A percentile compares a stretch with the other conserved stretches of the same genome.
Conservation (phyloP, 2,329 filamentous ascomycete genomes). For the Aspergillus fumigatiaffinis region DNA sequence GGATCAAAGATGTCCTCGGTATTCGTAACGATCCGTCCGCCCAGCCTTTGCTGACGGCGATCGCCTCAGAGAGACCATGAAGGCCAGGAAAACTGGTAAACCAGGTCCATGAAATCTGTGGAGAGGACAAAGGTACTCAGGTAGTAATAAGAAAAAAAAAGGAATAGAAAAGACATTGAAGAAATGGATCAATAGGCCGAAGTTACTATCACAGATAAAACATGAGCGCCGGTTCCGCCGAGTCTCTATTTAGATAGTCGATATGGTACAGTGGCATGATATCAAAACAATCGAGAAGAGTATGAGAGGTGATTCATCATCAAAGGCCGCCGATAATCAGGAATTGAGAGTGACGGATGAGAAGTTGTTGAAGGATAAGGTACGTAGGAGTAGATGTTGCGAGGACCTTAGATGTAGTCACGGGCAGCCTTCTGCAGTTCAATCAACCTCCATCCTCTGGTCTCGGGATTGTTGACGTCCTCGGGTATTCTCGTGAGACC, state of each 20-base stretch:
- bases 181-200: conserved; percentile 9
- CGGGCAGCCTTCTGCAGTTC: conserved; percentile 97
- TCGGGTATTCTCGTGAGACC: conserved; percentile 91
- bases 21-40: neutral
- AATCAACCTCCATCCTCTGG: conserved; percentile 92
- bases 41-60: neutral
- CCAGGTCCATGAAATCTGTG: conserved; percentile 5
- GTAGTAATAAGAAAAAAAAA: conserved; percentile 16
- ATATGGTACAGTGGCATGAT: conserved; percentile 39
- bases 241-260: conserved; percentile 34
- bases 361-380: conserved; percentile 7
- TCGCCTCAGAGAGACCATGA: neutral
- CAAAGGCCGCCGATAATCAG: conserved; percentile 16
- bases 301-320: conserved; percentile 17
- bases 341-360: conserved; percentile 1
- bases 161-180: conserved; percentile 13
- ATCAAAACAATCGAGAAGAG: conserved; percentile 25
- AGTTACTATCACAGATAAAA: conserved; percentile 27
- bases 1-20: neutral
- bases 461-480: conserved; percentile 95
- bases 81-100: conserved; percentile 1
- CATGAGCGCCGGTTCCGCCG: conserved; percentile 31
- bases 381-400: neutral
- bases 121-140: conserved; percentile 11
- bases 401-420: conserved; percentile 67